Conservation (phyloP, 1,139 yeast genomes). For the Protomyces inundatus region DNA sequence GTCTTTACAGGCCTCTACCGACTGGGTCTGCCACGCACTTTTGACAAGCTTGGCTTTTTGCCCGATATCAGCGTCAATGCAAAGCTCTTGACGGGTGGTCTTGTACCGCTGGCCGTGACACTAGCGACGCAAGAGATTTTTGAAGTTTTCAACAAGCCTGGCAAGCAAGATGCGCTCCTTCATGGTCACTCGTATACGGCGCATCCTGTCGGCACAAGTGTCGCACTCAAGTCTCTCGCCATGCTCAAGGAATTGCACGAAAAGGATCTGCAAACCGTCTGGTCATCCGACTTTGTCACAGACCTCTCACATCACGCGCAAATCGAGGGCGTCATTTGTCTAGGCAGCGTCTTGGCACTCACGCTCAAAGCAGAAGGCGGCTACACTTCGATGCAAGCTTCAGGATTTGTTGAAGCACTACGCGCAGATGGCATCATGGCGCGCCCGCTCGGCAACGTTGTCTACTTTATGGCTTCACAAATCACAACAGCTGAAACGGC, state of each 20-base stretch:
- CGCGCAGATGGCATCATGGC: constrained; percentile 15
- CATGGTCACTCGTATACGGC: constrained; percentile 38
- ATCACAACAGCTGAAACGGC: constrained; percentile 7
- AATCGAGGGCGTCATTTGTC: constrained; percentile 34
- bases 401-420: background rate
- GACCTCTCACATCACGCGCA: constrained; percentile 30
- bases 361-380: constrained; percentile 31
- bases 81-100: constrained; percentile 37
- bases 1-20: constrained; percentile 38
- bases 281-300: constrained; percentile 33
- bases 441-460: constrained; percentile 27
- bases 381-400: constrained; percentile 9
- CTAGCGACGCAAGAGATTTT: constrained; percentile 35
- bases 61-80: constrained; percentile 37
- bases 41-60: constrained; percentile 29
- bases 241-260: constrained; percentile 26
- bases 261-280: constrained; percentile 35
- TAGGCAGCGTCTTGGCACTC: constrained; percentile 36
- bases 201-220: constrained; percentile 38
- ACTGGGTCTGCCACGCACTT: constrained; percentile 33
- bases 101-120: constrained; percentile 35
- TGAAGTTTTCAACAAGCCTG: constrained; percentile 33
- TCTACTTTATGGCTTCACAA: constrained; percentile 25
- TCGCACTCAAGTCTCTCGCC: constrained; percentile 34
- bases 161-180: constrained; percentile 35